phyloP scores from a whole-genome alignment of 768 basidiomycete genomes.

The Tephrocybe sp. region DNA sequence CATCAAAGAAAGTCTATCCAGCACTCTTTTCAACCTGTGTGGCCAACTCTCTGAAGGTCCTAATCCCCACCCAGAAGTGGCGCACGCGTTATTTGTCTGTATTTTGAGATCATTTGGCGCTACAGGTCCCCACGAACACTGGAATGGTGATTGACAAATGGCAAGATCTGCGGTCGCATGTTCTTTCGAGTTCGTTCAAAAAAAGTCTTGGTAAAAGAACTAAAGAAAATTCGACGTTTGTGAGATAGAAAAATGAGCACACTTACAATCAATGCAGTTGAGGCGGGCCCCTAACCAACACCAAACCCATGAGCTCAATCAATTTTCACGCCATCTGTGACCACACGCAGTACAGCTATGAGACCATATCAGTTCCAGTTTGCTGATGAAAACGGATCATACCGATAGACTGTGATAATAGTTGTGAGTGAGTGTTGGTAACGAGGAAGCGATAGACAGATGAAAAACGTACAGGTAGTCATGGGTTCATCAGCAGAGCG shows the following conservation, averaged over 20 bases:
- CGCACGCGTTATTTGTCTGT: constrained; percentile 14
- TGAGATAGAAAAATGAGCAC: too few species aligned
- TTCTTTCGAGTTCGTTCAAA: too few species aligned
- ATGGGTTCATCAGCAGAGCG: constrained; percentile 91
- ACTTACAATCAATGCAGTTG: too few species aligned
- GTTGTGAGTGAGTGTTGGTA: constrained; percentile 1
- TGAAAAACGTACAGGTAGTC: constrained; percentile 57
- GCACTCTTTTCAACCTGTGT: not conserved
- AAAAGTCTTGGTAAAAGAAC: too few species aligned
- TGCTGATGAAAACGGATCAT: constrained; percentile 10
- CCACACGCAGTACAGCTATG: constrained; percentile 61
- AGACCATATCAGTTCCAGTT: not conserved
- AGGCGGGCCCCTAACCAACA: too few species aligned
- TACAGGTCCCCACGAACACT: too few species aligned
- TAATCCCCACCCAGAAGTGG: constrained; percentile 3
- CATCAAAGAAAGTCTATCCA: not conserved
- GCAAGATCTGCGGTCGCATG: too few species aligned
- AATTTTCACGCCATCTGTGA: constrained; percentile 73
- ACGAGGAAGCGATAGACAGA: not conserved
- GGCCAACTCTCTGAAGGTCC: not conserved
- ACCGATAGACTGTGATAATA: constrained; percentile 59
- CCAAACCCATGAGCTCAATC: not conserved
- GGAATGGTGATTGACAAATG: too few species aligned
- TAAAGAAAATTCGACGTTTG: too few species aligned
- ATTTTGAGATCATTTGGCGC: constrained; percentile 3